A percentile compares a stretch with the other conserved stretches of the same genome.
These are phyloP conservation scores for Solanum chiquidenum DNA, from an alignment of 257 asterid species.

Conservation along the genomic window DNA sequence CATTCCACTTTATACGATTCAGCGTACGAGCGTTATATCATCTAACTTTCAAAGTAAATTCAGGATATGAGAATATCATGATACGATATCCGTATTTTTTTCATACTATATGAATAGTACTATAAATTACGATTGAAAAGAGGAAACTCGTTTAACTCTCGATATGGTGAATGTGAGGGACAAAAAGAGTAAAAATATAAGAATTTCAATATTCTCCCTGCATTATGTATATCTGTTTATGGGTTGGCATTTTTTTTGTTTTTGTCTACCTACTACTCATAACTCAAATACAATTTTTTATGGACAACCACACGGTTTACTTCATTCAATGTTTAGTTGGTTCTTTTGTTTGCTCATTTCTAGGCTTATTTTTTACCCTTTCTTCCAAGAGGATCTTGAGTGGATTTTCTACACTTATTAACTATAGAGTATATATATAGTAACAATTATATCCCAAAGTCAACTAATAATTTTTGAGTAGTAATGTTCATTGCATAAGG, in stretches of 20 bases:
- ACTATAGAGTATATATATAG: background rate
- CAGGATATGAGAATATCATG: background rate
- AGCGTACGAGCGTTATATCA: background rate
- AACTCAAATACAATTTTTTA: background rate
- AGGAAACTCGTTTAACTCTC: background rate
- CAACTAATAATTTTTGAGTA: background rate
- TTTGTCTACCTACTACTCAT: background rate
- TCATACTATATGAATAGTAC: too few species aligned
- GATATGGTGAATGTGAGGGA: background rate
- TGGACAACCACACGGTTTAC: background rate
- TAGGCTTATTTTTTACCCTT: background rate
- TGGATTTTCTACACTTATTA: background rate
- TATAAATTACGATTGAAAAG: too few species aligned
- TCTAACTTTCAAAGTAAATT: background rate
- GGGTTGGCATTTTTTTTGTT: background rate
- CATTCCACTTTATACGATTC: background rate
- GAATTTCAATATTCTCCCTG: background rate
- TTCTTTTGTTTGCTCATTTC: constrained; percentile 4
- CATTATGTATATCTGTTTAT: background rate
- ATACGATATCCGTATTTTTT: background rate
- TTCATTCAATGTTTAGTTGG: background rate
- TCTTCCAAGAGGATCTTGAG: background rate
- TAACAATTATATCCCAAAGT: background rate
- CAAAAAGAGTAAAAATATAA: background rate
- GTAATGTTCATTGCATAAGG: constrained; percentile 3